Conservation (phyloP, 768 basidiomycete genomes). For the Clavaria fumosa region DNA sequence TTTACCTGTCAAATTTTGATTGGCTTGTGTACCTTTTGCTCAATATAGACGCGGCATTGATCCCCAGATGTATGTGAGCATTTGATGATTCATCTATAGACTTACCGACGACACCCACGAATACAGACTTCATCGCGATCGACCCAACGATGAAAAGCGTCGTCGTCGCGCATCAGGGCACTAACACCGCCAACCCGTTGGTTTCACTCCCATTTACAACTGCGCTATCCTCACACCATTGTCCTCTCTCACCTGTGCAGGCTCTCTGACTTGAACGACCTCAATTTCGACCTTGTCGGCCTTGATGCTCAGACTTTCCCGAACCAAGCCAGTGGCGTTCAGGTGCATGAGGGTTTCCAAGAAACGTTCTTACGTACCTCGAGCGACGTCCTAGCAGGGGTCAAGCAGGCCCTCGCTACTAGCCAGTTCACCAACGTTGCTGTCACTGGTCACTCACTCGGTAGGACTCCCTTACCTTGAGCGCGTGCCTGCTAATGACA, state of each 20-base stretch:
- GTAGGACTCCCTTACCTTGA: slow-evolving; percentile 9
- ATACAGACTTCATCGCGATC: slow-evolving; percentile 24
- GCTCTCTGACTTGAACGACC: slow-evolving; percentile 23
- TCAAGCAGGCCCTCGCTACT: slow-evolving; percentile 17
- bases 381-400: slow-evolving; percentile 18
- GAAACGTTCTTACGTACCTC: slow-evolving; percentile 25
- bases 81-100: slow-evolving; percentile 1
- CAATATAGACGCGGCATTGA: slow-evolving; percentile 14
- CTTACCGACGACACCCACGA: too few relatives aligned
- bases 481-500: neutral
- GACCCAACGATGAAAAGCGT: slow-evolving; percentile 19
- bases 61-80: neutral
- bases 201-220: slow-evolving; percentile 1
- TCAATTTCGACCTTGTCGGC: slow-evolving; percentile 16
- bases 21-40: slow-evolving; percentile 18
- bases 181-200: slow-evolving; percentile 19
- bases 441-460: slow-evolving; percentile 28
- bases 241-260: slow-evolving; percentile 9
- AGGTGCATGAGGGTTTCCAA: slow-evolving; percentile 27
- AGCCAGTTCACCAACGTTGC: slow-evolving; percentile 20
- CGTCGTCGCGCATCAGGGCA: slow-evolving; percentile 29
- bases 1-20: slow-evolving; percentile 1
- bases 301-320: slow-evolving; percentile 22
- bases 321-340: slow-evolving; percentile 15
- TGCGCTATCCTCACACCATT: neutral